phyloP scores from a whole-genome alignment of 345 rosid species.

The Schrenkiella parvula region DNA sequence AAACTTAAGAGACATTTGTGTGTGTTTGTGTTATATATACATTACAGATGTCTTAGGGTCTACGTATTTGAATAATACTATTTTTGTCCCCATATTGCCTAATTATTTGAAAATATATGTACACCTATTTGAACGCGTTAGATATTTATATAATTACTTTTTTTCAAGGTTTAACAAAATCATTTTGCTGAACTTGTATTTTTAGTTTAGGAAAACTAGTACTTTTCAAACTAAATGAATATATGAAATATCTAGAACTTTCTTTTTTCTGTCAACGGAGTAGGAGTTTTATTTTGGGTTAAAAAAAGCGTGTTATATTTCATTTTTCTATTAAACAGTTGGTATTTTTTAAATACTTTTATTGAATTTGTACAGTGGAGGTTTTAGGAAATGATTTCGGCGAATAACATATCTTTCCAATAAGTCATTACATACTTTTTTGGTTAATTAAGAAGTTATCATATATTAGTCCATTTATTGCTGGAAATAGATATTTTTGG shows the following conservation, averaged over 20 bases:
- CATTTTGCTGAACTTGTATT: neutral
- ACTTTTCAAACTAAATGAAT: neutral
- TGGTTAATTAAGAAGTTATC: neutral
- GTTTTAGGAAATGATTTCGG: neutral
- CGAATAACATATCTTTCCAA: neutral
- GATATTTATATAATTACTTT: neutral
- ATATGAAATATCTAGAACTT: neutral
- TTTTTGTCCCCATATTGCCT: conserved; percentile 18
- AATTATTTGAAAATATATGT: neutral
- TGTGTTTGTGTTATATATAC: conserved; percentile 16
- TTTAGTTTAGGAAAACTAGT: neutral
- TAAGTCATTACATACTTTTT: neutral
- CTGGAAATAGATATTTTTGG: neutral
- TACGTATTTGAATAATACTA: conserved; percentile 10
- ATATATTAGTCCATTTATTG: neutral
- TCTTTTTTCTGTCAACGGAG: neutral
- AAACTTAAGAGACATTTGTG: conserved; percentile 1
- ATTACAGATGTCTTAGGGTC: conserved; percentile 22
- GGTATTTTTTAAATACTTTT: neutral
- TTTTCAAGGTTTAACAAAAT: conserved; percentile 12
- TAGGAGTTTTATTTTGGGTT: neutral
- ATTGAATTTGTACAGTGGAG: neutral
- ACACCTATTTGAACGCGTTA: conserved; percentile 19
- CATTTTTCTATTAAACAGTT: neutral
- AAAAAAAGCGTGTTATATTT: neutral